Base-by-base conservation (phyloP, 495 filamentous ascomycete genomes). In the Mycothermus thermophilus region DNA sequence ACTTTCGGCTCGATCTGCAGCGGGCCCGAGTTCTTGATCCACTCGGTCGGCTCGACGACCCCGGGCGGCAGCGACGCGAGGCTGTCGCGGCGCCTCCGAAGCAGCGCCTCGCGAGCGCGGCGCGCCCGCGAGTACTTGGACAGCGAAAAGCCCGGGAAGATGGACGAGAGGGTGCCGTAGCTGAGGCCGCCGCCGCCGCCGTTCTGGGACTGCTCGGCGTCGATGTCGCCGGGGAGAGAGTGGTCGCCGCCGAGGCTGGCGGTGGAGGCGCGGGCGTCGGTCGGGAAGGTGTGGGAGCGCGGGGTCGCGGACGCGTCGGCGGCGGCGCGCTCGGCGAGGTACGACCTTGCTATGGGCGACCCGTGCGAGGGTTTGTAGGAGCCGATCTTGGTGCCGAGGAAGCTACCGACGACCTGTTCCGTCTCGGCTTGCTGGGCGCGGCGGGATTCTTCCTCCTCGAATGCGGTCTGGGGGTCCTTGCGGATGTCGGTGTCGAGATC, bases 1-100 rank as follows among this genome's bases (percentile, higher is more conserved):
- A 97, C 88, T 58, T 97, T 97, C 26, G 83, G 82, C 58, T 97
- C 90, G 25, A 97, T 84, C 34, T 81, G 73, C 22, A 96, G 67
- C 1, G 85, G 83, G 0, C 88, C 87, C 0, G 80, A 66, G 56
- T 97, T 88, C 63, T 96, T 97, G 62, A 97, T 79, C 72, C 87
- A 84, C 29, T 69, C 66, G 1, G 69, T 74, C 8, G 90, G 90
- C 38, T 88, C 74, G 21, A 62, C 69, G n/a, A 97, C 81, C 13
- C 92, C 92, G 4, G 82, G 79, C 0, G 90, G 90, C 16, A 97
- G 62, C 17, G 34, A 32, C 8, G 32, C 32, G 38, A 12, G 9
- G 32, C 19, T 2, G 16, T 22, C 13, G 3, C 20, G 30, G 11
- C 37, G 30, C 14, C 11, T 23, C 1, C 32, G 37, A n/a, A n/a